phyloP scores from a whole-genome alignment of 805 yeast genomes.

The Candida koratica region DNA sequence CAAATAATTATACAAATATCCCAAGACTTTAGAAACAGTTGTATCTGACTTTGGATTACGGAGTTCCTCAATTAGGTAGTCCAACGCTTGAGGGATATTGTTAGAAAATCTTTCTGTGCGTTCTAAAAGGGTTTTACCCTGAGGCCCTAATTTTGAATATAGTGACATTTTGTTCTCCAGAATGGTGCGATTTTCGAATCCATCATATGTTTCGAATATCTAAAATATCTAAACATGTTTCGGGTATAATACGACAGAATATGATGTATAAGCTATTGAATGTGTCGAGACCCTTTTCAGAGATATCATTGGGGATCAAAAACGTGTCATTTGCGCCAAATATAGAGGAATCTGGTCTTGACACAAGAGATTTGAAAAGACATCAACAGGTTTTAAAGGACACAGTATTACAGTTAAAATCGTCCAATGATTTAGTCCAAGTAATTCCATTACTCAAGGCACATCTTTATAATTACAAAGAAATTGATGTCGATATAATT shows the following conservation, averaged over 20 bases:
- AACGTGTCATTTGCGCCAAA: no score
- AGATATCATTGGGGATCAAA: no score
- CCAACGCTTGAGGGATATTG: conserved; percentile 39
- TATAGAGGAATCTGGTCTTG: no score
- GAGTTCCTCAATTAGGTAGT: conserved; percentile 43
- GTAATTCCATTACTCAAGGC: not conserved
- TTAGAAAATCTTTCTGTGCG: not conserved
- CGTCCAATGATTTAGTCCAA: not conserved
- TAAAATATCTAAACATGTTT: no score
- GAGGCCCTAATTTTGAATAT: conserved; percentile 15
- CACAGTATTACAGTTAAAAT: not conserved
- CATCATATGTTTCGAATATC: no score
- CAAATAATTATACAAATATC: conserved; percentile 48
- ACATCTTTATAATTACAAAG: conserved; percentile 1
- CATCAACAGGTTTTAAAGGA: no score
- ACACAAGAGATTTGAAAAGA: no score
- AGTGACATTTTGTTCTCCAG: conserved; percentile 13
- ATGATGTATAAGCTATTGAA: no score
- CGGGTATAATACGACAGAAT: no score
- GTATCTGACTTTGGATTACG: conserved; percentile 34
- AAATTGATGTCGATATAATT: not conserved
- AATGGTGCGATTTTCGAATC: not conserved
- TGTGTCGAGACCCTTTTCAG: no score
- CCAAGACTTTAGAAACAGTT: conserved; percentile 32
- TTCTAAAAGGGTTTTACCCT: conserved; percentile 9